A percentile compares a stretch with the other conserved stretches of the same genome.
Conservation (phyloP, 148 eudicot genomes). For the Amaranthus hypochondriacus region DNA sequence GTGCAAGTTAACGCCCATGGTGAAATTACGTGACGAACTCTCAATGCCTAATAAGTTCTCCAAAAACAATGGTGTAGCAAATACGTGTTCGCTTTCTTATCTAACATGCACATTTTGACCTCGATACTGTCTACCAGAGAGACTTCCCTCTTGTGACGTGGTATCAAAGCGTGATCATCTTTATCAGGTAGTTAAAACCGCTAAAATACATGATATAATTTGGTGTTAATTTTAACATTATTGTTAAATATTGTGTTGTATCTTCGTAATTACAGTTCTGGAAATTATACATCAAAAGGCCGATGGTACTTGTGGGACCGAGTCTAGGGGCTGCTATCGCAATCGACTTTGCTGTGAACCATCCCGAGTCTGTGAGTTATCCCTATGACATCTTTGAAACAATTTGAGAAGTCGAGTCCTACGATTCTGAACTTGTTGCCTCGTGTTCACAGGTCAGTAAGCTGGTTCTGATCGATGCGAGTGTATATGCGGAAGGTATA, state of each 20-base stretch:
- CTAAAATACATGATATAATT: not conserved
- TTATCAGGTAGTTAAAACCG: constrained; percentile 51
- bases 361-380: constrained; percentile 78
- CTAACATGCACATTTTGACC: not conserved
- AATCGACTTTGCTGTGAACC: constrained; percentile 65
- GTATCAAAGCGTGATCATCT: constrained; percentile 84
- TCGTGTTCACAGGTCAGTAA: constrained; percentile 56
- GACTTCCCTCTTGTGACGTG: constrained; percentile 64
- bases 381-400: not conserved
- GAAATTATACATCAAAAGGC: constrained; percentile 73
- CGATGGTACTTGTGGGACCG: constrained; percentile 88
- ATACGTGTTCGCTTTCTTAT: not conserved
- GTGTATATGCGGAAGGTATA: constrained; percentile 88
- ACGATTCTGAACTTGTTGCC: not conserved
- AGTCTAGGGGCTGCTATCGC: constrained; percentile 96
- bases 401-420: not conserved
- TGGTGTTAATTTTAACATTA: not conserved
- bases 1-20: too few species aligned
- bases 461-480: constrained; percentile 80
- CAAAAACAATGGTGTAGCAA: too few species aligned
- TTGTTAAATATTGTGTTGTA: not conserved
- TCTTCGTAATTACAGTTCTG: constrained; percentile 47
- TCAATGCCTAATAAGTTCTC: too few species aligned
- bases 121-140: constrained; percentile 35
- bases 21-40: too few species aligned